phyloP scores from a whole-genome alignment of 116 monocot genomes.

The Papilionanthe hybrid region DNA sequence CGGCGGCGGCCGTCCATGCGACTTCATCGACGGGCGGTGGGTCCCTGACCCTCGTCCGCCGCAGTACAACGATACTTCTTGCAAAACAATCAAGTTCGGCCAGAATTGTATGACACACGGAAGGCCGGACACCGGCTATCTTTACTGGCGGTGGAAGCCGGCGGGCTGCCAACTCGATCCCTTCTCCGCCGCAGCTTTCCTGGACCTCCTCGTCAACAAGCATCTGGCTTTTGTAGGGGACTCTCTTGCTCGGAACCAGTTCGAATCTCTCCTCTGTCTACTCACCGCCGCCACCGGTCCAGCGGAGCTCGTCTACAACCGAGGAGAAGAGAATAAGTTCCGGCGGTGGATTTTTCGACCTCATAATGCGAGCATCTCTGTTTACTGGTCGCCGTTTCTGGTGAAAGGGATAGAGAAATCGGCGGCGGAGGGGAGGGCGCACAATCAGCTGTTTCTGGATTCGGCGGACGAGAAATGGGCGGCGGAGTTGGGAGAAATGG shows the following conservation, averaged over 20 bases:
- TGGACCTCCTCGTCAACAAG: conserved; percentile 34
- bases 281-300: conserved; percentile 31
- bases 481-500: conserved; percentile 24
- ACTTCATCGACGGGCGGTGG: conserved; percentile 69
- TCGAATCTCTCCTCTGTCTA: conserved; percentile 86
- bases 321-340: conserved; percentile 53
- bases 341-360: conserved; percentile 57
- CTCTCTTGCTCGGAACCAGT: conserved; percentile 84
- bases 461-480: conserved; percentile 59
- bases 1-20: conserved; percentile 19
- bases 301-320: conserved; percentile 43
- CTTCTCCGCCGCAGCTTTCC: conserved; percentile 53
- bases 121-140: conserved; percentile 80
- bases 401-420: conserved; percentile 60
- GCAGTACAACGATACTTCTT: conserved; percentile 60
- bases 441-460: conserved; percentile 67
- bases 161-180: conserved; percentile 38
- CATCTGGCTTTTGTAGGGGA: conserved; percentile 88
- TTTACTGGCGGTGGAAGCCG: conserved; percentile 72
- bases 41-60: conserved; percentile 27
- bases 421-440: conserved; percentile 25
- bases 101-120: conserved; percentile 93
- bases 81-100: conserved; percentile 65
- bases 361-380: conserved; percentile 62
- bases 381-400: conserved; percentile 89